phyloP scores from a whole-genome alignment of 1,284 basidiomycete species.

The Mrakiaceae sp. region DNA sequence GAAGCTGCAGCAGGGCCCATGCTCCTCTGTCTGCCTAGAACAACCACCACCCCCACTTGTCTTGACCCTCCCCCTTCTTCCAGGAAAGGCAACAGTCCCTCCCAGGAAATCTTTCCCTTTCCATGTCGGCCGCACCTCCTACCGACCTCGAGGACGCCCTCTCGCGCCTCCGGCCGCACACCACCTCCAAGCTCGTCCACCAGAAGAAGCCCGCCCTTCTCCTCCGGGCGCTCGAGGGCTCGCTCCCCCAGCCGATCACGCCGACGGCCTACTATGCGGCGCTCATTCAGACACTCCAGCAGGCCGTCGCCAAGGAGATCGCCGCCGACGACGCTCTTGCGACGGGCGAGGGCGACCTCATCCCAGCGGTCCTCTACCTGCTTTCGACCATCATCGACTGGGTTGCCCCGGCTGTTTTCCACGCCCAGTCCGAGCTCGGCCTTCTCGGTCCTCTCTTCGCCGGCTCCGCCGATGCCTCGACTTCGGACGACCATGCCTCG shows the following conservation, averaged over 20 bases:
- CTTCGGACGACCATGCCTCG: background rate
- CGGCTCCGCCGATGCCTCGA: slow-evolving; percentile 22
- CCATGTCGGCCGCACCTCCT: slow-evolving; percentile 5
- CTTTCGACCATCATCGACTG: slow-evolving; percentile 62
- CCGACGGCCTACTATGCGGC: slow-evolving; percentile 83
- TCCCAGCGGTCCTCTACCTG: slow-evolving; percentile 83
- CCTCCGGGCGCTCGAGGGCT: slow-evolving; percentile 77
- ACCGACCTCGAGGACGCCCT: slow-evolving; percentile 35
- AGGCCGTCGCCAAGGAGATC: slow-evolving; percentile 51
- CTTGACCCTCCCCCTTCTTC: background rate
- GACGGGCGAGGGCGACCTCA: slow-evolving; percentile 63
- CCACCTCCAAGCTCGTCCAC: slow-evolving; percentile 65
- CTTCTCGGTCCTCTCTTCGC: slow-evolving; percentile 69
- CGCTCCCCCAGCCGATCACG: slow-evolving; percentile 65
- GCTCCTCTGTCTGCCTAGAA: background rate
- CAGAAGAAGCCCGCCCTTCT: slow-evolving; percentile 86
- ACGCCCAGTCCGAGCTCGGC: slow-evolving; percentile 53
- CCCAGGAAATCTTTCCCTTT: background rate
- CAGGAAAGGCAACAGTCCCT: background rate
- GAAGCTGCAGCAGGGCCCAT: background rate
- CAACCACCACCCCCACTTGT: background rate
- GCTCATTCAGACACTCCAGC: slow-evolving; percentile 65
- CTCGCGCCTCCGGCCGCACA: slow-evolving; percentile 79
- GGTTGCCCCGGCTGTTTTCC: slow-evolving; percentile 62
- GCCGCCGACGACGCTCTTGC: slow-evolving; percentile 36